These are phyloP conservation scores for Ogataea hybrid DNA, from an alignment of 1,139 yeast species.

Conservation along the genomic window DNA sequence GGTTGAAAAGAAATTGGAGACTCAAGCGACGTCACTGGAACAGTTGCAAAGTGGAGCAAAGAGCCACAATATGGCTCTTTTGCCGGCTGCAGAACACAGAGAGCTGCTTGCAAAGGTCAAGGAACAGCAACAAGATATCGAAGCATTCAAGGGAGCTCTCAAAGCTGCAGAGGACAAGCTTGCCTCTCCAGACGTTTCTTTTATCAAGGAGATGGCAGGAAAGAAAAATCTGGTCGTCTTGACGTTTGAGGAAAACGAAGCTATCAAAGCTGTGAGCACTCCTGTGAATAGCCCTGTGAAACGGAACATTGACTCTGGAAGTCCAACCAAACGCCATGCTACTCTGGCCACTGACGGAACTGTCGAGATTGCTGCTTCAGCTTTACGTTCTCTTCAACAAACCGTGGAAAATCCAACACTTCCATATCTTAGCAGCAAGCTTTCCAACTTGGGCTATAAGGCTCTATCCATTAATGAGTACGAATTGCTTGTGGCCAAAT, in stretches of 20 bases:
- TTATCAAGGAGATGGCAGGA: constrained; percentile 31
- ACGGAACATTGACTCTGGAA: background rate
- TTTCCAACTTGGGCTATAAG: constrained; percentile 23
- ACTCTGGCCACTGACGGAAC: constrained; percentile 30
- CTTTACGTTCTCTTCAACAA: constrained; percentile 25
- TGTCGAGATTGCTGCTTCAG: constrained; percentile 13
- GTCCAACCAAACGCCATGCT: constrained; percentile 1
- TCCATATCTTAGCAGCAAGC: constrained; percentile 18
- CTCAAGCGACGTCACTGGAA: background rate
- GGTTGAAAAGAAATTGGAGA: background rate
- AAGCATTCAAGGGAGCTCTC: constrained; percentile 1
- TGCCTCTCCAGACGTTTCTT: constrained; percentile 23
- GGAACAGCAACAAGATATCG: constrained; percentile 7
- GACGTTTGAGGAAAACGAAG: constrained; percentile 3
- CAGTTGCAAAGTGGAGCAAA: background rate
- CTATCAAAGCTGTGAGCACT: background rate
- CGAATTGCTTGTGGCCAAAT: constrained; percentile 15
- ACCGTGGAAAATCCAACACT: constrained; percentile 16
- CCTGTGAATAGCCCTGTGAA: constrained; percentile 6
- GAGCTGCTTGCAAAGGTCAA: constrained; percentile 9
- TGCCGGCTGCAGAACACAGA: constrained; percentile 1
- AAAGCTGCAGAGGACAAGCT: constrained; percentile 19
- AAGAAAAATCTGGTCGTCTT: constrained; percentile 32
- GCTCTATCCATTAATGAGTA: constrained; percentile 25
- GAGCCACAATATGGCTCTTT: background rate